Base-by-base conservation (phyloP, 1,139 yeast genomes). In the Saccharomycopsis crataegensis region DNA sequence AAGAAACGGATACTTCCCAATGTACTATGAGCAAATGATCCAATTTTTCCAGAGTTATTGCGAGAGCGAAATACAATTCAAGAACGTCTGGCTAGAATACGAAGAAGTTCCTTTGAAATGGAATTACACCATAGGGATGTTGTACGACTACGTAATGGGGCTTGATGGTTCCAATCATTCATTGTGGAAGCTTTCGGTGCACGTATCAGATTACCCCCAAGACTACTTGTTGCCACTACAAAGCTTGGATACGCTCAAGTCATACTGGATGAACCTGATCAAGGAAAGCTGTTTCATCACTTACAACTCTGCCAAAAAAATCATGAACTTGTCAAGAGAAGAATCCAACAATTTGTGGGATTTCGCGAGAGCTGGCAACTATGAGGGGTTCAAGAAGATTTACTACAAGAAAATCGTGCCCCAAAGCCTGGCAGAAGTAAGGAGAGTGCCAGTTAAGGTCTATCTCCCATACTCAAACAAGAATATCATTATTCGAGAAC, bases 111-210 rank as follows among this genome's bases (percentile, higher is more conserved):
- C 94, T 0, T 57, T 90, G 33, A 75, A 78, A 48, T 90, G 96
- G 96, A 82, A 86, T 60, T 70, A 82, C 60, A 97, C 97, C 0
- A 68, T 84, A 6, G 96, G 96, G 0, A 70, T 86, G 4, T 67
- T 84, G 4, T 79, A 76, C 62, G 96, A 89, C 60, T 65, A 75
- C 28, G 65, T 77, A 53, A 70, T 72, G 22, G 72, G 70, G 7
- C 14, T 14, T 11, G 2, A 46, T 38, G 50, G 28, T 49, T 53
- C 34, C 52, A 53, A 4, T 53, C 52, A 58, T 8, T 56, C 64
- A 22, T 67, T 75, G 1, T 86, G 94, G 91, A 68, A 67, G 2
- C 61, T 88, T 14, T 62, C 63, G 0, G 64, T 86, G 43, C 75
- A 70, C 45, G 63, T 69, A 52, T 68, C 73, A 8, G 65, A 69